Evolutionary conservation across 495 filamentous ascomycete species (phyloP).

Genomic region (Penicillium fimorum): DNA sequence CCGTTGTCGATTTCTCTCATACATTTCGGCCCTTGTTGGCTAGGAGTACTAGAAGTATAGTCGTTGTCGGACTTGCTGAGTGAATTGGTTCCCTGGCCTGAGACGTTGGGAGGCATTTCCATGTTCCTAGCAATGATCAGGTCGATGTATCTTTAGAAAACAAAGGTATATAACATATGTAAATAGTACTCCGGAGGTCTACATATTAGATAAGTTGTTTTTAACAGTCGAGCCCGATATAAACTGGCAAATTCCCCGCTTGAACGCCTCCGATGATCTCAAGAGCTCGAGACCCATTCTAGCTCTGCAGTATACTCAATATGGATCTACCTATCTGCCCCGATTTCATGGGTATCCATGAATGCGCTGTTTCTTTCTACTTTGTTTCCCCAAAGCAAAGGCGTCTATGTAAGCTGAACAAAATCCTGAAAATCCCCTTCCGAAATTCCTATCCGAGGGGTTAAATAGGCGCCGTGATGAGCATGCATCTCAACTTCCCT

Average conservation of each 20-base stretch:
- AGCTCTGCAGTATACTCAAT: not conserved
- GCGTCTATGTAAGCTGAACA: not conserved
- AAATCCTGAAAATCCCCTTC: not conserved
- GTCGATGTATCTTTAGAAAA: not conserved
- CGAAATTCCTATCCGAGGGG: conserved; percentile 4
- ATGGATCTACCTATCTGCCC: not conserved
- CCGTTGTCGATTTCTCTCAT: not conserved
- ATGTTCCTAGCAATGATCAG: not conserved
- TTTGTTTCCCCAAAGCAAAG: not conserved
- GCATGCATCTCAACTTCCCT: conserved; percentile 2
- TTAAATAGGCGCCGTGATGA: conserved; percentile 11
- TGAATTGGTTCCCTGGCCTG: not conserved
- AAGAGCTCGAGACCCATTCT: not conserved
- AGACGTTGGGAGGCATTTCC: not conserved
- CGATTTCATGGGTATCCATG: not conserved
- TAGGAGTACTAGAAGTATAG: not conserved
- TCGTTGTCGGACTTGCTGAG: not conserved
- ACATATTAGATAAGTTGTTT: not conserved
- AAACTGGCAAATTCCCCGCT: conserved; percentile 1
- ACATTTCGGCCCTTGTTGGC: not conserved
- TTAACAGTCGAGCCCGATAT: not conserved
- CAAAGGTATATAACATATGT: not conserved
- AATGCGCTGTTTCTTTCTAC: not conserved
- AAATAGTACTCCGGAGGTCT: not conserved
- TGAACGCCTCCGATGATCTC: not conserved